Conservation (phyloP, 2,329 filamentous ascomycete species). For the Fusarium sp. region DNA sequence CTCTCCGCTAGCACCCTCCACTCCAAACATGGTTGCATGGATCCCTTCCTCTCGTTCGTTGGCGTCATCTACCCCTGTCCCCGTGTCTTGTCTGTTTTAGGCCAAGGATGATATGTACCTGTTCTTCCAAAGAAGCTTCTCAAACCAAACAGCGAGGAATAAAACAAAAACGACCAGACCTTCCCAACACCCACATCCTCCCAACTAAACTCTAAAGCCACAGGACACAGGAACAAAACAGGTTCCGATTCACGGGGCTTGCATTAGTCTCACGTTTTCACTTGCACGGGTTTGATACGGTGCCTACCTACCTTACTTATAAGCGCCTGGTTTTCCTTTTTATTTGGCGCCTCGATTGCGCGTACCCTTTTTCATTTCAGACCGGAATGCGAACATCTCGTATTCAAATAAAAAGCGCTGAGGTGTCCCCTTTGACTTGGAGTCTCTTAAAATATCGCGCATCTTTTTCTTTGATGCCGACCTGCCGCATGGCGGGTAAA, state of each 20-base stretch:
- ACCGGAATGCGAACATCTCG: conserved; percentile 31
- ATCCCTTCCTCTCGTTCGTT: conserved; percentile 6
- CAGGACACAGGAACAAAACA: neutral
- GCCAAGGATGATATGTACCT: neutral
- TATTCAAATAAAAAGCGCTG: neutral
- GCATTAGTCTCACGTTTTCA: conserved; percentile 17
- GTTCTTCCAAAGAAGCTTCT: conserved; percentile 11
- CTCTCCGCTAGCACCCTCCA: neutral
- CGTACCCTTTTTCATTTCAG: neutral
- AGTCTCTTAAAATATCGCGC: neutral
- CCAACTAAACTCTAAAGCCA: conserved; percentile 7
- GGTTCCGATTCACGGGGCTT: neutral
- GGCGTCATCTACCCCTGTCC: conserved; percentile 14
- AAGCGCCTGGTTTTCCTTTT: conserved; percentile 18
- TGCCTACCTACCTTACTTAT: conserved; percentile 20
- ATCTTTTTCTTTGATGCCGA: neutral
- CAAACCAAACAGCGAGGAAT: conserved; percentile 3
- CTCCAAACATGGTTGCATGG: neutral
- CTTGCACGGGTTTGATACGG: neutral
- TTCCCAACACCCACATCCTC: neutral
- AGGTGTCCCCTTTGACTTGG: neutral
- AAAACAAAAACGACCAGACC: neutral
- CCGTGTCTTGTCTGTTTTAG: conserved; percentile 7
- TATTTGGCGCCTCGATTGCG: neutral
- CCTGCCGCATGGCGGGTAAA: conserved; percentile 32